Evolutionary conservation across 2,329 filamentous ascomycete species (phyloP), one percentile per base, ranked within the genome.

Genomic region (Emergomyces pasteurianus): DNA sequence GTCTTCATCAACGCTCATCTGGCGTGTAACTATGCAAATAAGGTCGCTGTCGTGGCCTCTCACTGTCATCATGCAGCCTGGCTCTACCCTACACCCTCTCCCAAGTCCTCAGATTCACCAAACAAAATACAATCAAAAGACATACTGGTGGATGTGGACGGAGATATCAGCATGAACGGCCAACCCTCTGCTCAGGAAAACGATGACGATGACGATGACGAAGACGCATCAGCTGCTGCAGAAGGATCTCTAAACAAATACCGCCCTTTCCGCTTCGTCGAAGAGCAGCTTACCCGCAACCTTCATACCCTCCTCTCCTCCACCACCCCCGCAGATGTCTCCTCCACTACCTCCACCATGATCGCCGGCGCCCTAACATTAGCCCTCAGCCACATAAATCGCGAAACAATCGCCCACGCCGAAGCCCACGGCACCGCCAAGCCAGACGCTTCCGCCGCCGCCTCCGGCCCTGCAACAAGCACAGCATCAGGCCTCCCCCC

Each of bases 1-100:
- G 87, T 99, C 78, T 97, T 96, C 77, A 86, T 96, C 77, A 97
- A 99, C 74, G 90, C 92, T 60, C 95, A 99, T 72, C 83, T 99
- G 38, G 91, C 94, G 66, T 92, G 92, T 72, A 95, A 92, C 75
- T 92, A 94, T 74, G 85, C 89, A 60, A 97, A 97, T 76, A 89
- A 92, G 73, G 89, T 97, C 56, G 91, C 92, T 63, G 83, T 99
- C 18, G 84, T 99, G 63, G 94, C 92, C 40, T 90, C 90, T 9
- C 94, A 99, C 72, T 86, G 86, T 66, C 87, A 94, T 70, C 86
- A 88, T 64, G 90, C 92, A 61, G 82, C 86, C 70, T 99, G 92
- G 86, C 86, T 99, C 3, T 97, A 96, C 70, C 94, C 94, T 2
- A 78, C 79, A 2, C 77, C 79, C 3, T 28, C 47, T 63, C 14